Percentiles rank a stretch among this genome's conserved stretches.
phyloP scores from a whole-genome alignment of 768 basidiomycete species.

The Clathrus columnatus region DNA sequence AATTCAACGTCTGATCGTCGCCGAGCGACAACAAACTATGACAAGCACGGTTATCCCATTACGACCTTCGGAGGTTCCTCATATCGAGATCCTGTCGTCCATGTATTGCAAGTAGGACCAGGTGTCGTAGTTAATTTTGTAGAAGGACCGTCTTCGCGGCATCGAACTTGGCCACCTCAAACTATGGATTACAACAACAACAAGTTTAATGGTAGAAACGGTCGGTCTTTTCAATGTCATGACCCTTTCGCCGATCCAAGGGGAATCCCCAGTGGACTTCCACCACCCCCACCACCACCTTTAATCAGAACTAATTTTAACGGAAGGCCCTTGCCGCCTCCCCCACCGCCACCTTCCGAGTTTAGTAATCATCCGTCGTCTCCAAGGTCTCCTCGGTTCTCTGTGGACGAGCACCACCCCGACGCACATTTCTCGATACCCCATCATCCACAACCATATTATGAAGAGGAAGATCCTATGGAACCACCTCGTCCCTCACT shows the following conservation, averaged over 20 bases:
- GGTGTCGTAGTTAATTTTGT: constrained; percentile 10
- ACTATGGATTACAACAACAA: background rate
- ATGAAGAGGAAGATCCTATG: background rate
- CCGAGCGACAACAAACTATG: constrained; percentile 8
- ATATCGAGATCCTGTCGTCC: constrained; percentile 1
- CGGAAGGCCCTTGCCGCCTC: background rate
- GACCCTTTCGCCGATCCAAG: background rate
- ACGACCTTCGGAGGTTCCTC: constrained; percentile 3
- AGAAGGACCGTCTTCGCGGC: background rate
- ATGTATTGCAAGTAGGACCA: constrained; percentile 5
- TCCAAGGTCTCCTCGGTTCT: background rate
- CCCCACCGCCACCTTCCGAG: background rate
- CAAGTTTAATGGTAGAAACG: background rate
- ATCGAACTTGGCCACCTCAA: background rate
- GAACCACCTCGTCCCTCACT: background rate
- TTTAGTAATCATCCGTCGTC: background rate
- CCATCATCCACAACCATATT: background rate
- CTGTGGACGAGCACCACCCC: background rate
- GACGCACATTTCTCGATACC: background rate
- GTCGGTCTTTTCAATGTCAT: background rate
- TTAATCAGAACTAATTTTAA: background rate
- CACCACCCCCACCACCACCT: background rate
- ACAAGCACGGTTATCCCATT: constrained; percentile 9
- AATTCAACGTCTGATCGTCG: constrained; percentile 3
- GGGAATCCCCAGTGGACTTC: background rate